A percentile compares a stretch with the other conserved stretches of the same genome.
Evolutionary conservation across 192 early-diverging fungal genomes (phyloP).

Genomic region (Mortierella claussenii): DNA sequence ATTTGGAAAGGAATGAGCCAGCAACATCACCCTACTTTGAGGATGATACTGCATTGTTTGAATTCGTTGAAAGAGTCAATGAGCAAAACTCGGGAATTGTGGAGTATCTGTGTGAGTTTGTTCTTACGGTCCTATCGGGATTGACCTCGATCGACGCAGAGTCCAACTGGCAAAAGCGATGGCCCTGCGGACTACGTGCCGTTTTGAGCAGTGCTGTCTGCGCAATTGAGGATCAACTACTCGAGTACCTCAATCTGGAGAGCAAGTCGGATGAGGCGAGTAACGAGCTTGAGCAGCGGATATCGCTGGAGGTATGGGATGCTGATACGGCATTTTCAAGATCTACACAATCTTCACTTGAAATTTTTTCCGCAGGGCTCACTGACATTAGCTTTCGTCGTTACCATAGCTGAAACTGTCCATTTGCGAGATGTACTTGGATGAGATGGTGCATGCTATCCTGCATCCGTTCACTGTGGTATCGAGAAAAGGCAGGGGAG

Average conservation of each 20-base stretch:
- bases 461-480: slow-evolving; percentile 16
- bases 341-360: too few relatives aligned
- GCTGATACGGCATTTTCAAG: too few relatives aligned
- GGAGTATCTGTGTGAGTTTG: slow-evolving; percentile 34
- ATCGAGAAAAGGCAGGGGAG: slow-evolving; percentile 16
- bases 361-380: too few relatives aligned
- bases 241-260: slow-evolving; percentile 36
- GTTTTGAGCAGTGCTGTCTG: slow-evolving; percentile 1
- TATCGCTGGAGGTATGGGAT: slow-evolving; percentile 22
- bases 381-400: too few relatives aligned
- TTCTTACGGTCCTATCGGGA: slow-evolving; percentile 16
- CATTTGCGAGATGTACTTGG: slow-evolving; percentile 37
- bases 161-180: slow-evolving; percentile 31
- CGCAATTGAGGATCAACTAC: slow-evolving; percentile 20
- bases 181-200: slow-evolving; percentile 23
- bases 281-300: neutral
- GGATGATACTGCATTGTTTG: neutral
- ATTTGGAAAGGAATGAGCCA: slow-evolving; percentile 15
- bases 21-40: slow-evolving; percentile 7
- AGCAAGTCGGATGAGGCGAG: neutral
- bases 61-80: slow-evolving; percentile 25
- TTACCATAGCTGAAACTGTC: slow-evolving; percentile 27
- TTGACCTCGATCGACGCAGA: neutral
- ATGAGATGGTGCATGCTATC: slow-evolving; percentile 32
- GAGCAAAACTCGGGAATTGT: slow-evolving; percentile 39